A percentile compares a stretch with the other conserved stretches of the same genome.
Evolutionary conservation across 129 eudicot species (phyloP).

Genomic region (Mikania micrantha): DNA sequence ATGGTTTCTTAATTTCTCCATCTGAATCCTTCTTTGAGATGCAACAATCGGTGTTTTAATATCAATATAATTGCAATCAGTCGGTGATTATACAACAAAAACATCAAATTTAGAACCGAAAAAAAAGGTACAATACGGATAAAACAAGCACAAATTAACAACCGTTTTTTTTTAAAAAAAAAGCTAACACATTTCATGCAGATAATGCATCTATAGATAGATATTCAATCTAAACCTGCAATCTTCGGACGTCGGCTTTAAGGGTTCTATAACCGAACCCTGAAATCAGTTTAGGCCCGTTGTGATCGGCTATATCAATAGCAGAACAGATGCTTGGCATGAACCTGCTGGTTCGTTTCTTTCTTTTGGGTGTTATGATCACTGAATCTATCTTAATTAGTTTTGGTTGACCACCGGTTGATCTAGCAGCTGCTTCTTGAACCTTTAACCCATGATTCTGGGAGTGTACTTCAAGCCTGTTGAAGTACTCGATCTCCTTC

Average conservation of each 20-base stretch:
- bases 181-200: constrained; percentile 2
- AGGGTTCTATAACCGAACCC: constrained; percentile 46
- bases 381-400: constrained; percentile 32
- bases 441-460: constrained; percentile 21
- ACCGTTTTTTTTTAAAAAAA: not conserved
- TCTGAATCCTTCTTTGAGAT: too few species aligned
- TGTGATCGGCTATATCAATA: constrained; percentile 45
- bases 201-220: constrained; percentile 12
- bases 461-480: constrained; percentile 36
- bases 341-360: constrained; percentile 41
- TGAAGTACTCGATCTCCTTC: constrained; percentile 71
- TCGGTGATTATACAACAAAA: constrained; percentile 17
- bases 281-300: constrained; percentile 37
- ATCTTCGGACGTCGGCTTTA: constrained; percentile 33
- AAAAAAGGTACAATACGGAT: constrained; percentile 26
- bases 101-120: constrained; percentile 9
- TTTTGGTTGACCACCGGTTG: constrained; percentile 14
- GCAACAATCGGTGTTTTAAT: constrained; percentile 48
- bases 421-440: constrained; percentile 5
- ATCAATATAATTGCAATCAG: constrained; percentile 44
- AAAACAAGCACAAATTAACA: constrained; percentile 41
- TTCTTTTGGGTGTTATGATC: constrained; percentile 25
- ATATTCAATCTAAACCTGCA: constrained; percentile 49
- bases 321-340: constrained; percentile 63
- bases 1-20: too few species aligned